Evolutionary conservation across 148 eudicot species (phyloP).

Genomic region (Camellia lanceoleosa): DNA sequence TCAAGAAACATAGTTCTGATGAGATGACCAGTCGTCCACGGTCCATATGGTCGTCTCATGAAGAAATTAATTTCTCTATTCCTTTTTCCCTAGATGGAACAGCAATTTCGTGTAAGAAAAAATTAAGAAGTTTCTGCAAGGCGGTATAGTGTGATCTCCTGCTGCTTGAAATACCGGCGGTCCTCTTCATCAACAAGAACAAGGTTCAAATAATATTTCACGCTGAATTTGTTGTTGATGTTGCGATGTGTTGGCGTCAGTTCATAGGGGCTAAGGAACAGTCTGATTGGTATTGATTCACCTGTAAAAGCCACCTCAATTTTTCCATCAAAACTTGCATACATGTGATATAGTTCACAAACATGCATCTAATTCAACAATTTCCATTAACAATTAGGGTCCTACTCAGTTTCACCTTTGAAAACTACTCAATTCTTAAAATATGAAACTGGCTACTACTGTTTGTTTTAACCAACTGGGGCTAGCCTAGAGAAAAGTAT

Average conservation of each 20-base stretch:
- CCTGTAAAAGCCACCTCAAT: slow-evolving; percentile 37
- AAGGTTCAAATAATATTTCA: slow-evolving; percentile 85
- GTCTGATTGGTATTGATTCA: slow-evolving; percentile 91
- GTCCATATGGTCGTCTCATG: not conserved
- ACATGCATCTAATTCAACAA: not conserved
- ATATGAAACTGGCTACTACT: not conserved
- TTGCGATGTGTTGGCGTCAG: slow-evolving; percentile 91
- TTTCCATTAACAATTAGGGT: not conserved
- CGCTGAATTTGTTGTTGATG: slow-evolving; percentile 97
- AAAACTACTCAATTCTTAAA: not conserved
- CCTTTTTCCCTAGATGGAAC: not conserved
- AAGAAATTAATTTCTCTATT: not conserved
- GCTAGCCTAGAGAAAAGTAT: too few relatives aligned
- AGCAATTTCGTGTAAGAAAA: not conserved
- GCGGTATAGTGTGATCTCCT: slow-evolving; percentile 85
- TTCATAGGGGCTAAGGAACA: slow-evolving; percentile 93
- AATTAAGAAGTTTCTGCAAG: slow-evolving; percentile 52
- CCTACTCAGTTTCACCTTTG: not conserved
- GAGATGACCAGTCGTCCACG: not conserved
- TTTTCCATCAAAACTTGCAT: not conserved
- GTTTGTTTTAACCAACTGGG: too few relatives aligned
- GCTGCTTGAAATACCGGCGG: slow-evolving; percentile 96
- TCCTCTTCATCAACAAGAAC: slow-evolving; percentile 98
- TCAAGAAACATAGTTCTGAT: not conserved
- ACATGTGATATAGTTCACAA: not conserved